Base-by-base conservation (phyloP, 148 eudicot species). In the Suaeda aralocaspica region DNA sequence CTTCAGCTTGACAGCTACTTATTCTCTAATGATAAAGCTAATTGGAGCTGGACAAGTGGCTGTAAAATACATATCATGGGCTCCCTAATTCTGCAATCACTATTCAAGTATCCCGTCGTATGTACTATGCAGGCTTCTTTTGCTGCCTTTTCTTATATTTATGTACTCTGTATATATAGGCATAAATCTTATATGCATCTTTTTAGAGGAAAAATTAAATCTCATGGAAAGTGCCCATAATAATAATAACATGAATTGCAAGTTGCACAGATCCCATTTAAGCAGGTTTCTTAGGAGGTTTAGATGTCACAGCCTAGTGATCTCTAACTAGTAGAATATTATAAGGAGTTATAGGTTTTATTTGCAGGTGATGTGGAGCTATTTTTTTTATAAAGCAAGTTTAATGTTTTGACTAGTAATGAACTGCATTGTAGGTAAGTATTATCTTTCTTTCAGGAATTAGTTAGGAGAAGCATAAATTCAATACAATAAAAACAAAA, bases 91-190 rank as follows among this genome's bases (percentile, higher is more conserved):
- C 88, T 94, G 61, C 98, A 94, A 77, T 76, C 83, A 16, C 67
- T 94, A 55, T 87, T 94, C 77, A 84, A 79, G 80, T 80, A 87
- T 79, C 92, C 96, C 45, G 84, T 82, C 68, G 98, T 91, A 91
- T 45, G 97, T 82, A 52, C n/a, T n/a, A n/a, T n/a, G n/a, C n/a
- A n/a, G n/a, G 28, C 76, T 65, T 68, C 51, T 76, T 69, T 24
- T 44, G 56, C 72, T 67, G 50, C 6, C 28, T 9, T 45, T 29
- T 31, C 9, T 53, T 68, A 45, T 63, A 52, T 39, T 36, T 4
- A 36, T 36, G 41, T 8, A 33, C 19, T 21, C 33, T 15, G 12
- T 29, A 19, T 60, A 39, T 39, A 55, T 69, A 24, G 61, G 48
- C 15, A 21, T 55, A 28, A 67, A 33, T 12, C 25, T 33, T n/a